Conservation (phyloP, 139 green algal genomes). For the Chlorella ohadii region DNA sequence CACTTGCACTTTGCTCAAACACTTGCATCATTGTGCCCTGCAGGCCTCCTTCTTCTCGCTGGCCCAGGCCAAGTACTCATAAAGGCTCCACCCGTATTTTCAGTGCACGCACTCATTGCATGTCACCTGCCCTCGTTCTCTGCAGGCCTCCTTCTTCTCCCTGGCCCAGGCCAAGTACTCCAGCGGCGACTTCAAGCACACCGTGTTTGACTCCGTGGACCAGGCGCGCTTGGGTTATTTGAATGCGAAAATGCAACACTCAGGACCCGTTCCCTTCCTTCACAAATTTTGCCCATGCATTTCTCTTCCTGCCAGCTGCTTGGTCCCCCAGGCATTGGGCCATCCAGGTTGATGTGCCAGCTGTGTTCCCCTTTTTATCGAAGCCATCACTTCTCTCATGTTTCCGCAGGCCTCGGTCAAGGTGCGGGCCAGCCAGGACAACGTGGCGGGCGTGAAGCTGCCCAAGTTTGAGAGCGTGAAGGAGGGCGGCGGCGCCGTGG, state of each 20-base stretch:
- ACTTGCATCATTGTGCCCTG: background rate
- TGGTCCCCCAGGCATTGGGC: background rate
- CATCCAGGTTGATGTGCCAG: too few relatives aligned
- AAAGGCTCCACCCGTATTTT: too few relatives aligned
- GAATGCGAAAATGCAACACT: too few relatives aligned
- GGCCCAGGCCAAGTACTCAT: constrained; percentile 45
- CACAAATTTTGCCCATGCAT: too few relatives aligned
- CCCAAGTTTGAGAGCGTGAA: constrained; percentile 88
- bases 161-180: constrained; percentile 94
- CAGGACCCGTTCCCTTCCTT: too few relatives aligned
- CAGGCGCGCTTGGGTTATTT: constrained; percentile 3
- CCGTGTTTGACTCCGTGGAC: constrained; percentile 93
- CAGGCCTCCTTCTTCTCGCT: constrained; percentile 88
- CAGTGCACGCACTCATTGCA: too few relatives aligned
- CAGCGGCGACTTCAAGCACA: constrained; percentile 96
- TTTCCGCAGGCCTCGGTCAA: constrained; percentile 47
- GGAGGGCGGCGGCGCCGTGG: too few relatives aligned
- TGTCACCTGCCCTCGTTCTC: too few relatives aligned
- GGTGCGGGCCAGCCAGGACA: constrained; percentile 83
- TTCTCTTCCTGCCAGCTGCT: too few relatives aligned
- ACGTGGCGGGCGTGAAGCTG: constrained; percentile 98
- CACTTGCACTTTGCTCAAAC: background rate
- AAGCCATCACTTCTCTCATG: too few relatives aligned
- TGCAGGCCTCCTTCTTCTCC: constrained; percentile 83
- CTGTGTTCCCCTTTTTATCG: too few relatives aligned